Evolutionary conservation across 306 rosid species (phyloP).

Genomic region (Vigna mungo): DNA sequence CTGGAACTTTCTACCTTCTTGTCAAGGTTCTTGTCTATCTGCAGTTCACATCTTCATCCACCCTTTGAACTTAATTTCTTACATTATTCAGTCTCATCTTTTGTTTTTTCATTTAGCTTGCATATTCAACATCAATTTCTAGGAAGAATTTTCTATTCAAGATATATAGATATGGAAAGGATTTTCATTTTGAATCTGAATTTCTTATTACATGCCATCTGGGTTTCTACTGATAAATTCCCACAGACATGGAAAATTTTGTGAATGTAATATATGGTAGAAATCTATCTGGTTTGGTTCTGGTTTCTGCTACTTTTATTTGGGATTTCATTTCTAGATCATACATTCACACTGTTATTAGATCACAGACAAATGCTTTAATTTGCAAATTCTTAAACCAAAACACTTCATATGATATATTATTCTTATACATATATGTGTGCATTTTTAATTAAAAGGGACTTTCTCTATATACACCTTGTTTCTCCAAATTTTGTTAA

Average conservation of each 20-base stretch:
- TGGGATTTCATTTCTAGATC: constrained; percentile 21
- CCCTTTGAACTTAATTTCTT: background rate
- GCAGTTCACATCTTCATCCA: background rate
- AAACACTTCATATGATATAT: background rate
- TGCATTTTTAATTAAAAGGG: constrained; percentile 50
- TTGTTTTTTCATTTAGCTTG: constrained; percentile 27
- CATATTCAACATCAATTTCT: background rate
- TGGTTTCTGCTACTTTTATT: constrained; percentile 35
- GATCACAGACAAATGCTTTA: constrained; percentile 27
- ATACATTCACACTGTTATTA: background rate
- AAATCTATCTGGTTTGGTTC: constrained; percentile 4
- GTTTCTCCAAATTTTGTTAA: background rate
- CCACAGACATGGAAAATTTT: background rate
- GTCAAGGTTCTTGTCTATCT: constrained; percentile 61
- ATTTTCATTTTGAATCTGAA: constrained; percentile 16
- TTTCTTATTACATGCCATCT: constrained; percentile 26
- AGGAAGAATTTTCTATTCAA: background rate
- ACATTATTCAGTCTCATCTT: constrained; percentile 3
- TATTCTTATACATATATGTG: background rate
- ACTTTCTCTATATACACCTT: background rate
- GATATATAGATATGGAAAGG: too few species aligned
- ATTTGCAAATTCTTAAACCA: background rate
- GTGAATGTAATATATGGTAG: background rate
- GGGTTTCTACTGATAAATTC: constrained; percentile 16
- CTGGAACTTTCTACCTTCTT: constrained; percentile 49